Evolutionary conservation across 1,284 basidiomycete genomes (phyloP).

Genomic region (Athelia psychrophila): DNA sequence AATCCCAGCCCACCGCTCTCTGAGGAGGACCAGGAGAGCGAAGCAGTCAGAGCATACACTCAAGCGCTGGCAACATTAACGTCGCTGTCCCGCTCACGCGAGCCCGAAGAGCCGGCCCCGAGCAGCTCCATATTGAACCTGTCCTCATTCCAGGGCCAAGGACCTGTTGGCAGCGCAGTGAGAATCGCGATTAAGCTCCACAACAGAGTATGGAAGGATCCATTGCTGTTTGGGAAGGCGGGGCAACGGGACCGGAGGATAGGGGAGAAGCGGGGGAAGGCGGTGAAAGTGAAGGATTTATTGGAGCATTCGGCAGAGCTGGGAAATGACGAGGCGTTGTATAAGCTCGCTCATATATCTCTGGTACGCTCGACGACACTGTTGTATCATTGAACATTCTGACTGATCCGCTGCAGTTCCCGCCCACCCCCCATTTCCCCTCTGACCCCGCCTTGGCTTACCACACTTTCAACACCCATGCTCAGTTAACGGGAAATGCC

Average conservation of each 20-base stretch:
- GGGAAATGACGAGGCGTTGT: constrained; percentile 77
- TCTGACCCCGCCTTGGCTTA: constrained; percentile 61
- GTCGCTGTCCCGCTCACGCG: constrained; percentile 50
- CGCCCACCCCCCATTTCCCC: constrained; percentile 62
- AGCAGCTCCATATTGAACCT: constrained; percentile 43
- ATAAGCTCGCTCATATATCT: constrained; percentile 67
- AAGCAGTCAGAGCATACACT: constrained; percentile 69
- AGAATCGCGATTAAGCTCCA: constrained; percentile 64
- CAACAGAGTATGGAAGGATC: too few species aligned
- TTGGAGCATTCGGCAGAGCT: constrained; percentile 76
- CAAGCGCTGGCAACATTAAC: constrained; percentile 67
- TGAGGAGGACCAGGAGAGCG: constrained; percentile 40
- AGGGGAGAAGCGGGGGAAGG: constrained; percentile 60
- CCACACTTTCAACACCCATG: constrained; percentile 58
- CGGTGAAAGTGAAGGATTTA: constrained; percentile 74
- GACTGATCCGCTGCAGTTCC: constrained; percentile 47
- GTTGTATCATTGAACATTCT: constrained; percentile 6
- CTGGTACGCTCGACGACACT: constrained; percentile 55
- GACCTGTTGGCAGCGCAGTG: constrained; percentile 62
- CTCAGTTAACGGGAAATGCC: constrained; percentile 69
- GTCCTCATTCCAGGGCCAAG: constrained; percentile 65
- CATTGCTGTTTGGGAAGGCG: constrained; percentile 21
- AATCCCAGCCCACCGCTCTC: neutral
- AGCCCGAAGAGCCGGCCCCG: constrained; percentile 41
- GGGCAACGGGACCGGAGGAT: constrained; percentile 29